Percentiles rank a stretch among this genome's conserved stretches.
Evolutionary conservation across 2,329 filamentous ascomycete species (phyloP).

Genomic region (Sclerotinia spermophila): DNA sequence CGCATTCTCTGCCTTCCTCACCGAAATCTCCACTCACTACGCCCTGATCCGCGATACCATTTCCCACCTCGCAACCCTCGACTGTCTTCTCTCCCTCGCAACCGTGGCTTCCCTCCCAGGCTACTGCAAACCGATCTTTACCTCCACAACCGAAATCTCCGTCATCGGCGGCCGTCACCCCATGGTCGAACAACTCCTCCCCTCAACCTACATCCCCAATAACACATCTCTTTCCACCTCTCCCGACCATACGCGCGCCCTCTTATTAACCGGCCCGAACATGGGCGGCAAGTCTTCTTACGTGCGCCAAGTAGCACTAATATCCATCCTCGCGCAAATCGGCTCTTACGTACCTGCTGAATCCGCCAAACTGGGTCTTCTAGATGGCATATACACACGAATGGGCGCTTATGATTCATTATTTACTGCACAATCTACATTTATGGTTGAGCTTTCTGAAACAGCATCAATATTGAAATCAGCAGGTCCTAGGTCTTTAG

Average conservation of each 20-base stretch:
- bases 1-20: slow-evolving; percentile 71
- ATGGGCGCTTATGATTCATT: slow-evolving; percentile 97
- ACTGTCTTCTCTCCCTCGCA: slow-evolving; percentile 84
- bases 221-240: slow-evolving; percentile 68
- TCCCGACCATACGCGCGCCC: slow-evolving; percentile 51
- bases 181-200: slow-evolving; percentile 88
- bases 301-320: slow-evolving; percentile 85
- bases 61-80: slow-evolving; percentile 77
- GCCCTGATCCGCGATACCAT: slow-evolving; percentile 86
- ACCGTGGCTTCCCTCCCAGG: slow-evolving; percentile 81
- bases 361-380: slow-evolving; percentile 69
- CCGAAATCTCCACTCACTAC: slow-evolving; percentile 76
- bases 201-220: slow-evolving; percentile 89
- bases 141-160: slow-evolving; percentile 61
- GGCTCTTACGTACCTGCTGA: slow-evolving; percentile 89
- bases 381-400: slow-evolving; percentile 90
- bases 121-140: slow-evolving; percentile 73
- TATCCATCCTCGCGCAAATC: slow-evolving; percentile 90
- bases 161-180: slow-evolving; percentile 80
- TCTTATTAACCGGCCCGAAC: slow-evolving; percentile 89
- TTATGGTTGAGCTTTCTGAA: slow-evolving; percentile 96
- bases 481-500: slow-evolving; percentile 77
- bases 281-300: slow-evolving; percentile 99
- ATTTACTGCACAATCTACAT: slow-evolving; percentile 89
- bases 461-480: slow-evolving; percentile 87